Conservation (phyloP, 2,329 filamentous ascomycete species). For the Waltergamsia citrina region DNA sequence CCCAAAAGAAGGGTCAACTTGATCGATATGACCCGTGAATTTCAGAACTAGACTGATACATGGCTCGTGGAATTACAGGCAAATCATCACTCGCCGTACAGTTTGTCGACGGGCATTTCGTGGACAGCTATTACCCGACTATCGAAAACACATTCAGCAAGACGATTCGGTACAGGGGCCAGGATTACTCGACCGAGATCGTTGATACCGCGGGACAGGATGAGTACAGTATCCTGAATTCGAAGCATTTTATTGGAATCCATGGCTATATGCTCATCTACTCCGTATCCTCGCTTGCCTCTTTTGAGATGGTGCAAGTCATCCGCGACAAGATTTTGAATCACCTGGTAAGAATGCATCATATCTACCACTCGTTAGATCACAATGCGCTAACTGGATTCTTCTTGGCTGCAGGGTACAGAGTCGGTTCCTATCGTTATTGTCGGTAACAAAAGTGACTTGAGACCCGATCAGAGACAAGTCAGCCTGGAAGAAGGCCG, state of each 20-base stretch:
- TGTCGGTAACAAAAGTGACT: conserved; percentile 94
- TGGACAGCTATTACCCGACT: conserved; percentile 97
- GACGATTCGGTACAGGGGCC: conserved; percentile 82
- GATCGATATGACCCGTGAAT: neutral
- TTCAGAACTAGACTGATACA: neutral
- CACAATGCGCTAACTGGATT: neutral
- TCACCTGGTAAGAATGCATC: conserved; percentile 59
- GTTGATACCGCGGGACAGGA: conserved; percentile 98
- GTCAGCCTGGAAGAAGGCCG: conserved; percentile 79
- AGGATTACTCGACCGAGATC: conserved; percentile 93
- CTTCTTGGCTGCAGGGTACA: conserved; percentile 52
- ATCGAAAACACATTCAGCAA: conserved; percentile 99
- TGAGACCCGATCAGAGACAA: conserved; percentile 87
- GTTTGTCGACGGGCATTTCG: conserved; percentile 95
- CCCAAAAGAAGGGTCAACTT: no score
- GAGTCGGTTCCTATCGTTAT: conserved; percentile 90
- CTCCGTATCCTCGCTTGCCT: conserved; percentile 87
- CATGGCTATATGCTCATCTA: conserved; percentile 99
- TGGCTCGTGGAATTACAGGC: conserved; percentile 40
- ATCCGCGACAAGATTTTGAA: conserved; percentile 97
- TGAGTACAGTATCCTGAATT: conserved; percentile 97
- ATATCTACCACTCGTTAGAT: neutral
- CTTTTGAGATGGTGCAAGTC: conserved; percentile 94
- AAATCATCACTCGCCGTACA: conserved; percentile 97
- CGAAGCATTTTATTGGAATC: conserved; percentile 97